Conservation (phyloP, 805 yeast species). For the Brettanomyces bruxellensis region DNA sequence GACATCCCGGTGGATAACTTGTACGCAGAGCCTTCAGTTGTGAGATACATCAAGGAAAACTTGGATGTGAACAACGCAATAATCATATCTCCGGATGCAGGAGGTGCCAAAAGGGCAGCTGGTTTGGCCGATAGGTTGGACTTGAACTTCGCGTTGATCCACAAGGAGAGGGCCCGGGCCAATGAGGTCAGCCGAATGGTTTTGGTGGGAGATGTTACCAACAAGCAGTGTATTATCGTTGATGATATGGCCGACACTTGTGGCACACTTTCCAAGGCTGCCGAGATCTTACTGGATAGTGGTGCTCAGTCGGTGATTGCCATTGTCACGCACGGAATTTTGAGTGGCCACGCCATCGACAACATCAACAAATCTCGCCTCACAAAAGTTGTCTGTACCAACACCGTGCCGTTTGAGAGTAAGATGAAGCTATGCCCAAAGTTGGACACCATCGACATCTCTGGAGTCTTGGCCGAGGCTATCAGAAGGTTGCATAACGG, state of each 20-base stretch:
- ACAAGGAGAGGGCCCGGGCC: conserved; percentile 91
- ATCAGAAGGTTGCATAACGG: conserved; percentile 93
- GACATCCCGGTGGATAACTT: conserved; percentile 91
- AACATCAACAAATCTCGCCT: conserved; percentile 62
- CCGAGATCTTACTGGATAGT: conserved; percentile 71
- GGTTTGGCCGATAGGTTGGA: conserved; percentile 87
- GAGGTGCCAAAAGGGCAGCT: conserved; percentile 97
- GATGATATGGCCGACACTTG: conserved; percentile 99
- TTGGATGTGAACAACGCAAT: conserved; percentile 51
- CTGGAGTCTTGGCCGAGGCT: conserved; percentile 86
- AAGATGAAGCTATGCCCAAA: conserved; percentile 52
- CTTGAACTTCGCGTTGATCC: conserved; percentile 88
- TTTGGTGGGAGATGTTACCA: conserved; percentile 85
- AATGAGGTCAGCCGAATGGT: conserved; percentile 95
- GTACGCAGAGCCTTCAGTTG: conserved; percentile 88
- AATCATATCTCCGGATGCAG: conserved; percentile 95
- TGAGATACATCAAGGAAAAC: conserved; percentile 67
- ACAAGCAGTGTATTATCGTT: conserved; percentile 74
- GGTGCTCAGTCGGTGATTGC: conserved; percentile 86
- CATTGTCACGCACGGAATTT: conserved; percentile 91
- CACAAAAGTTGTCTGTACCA: conserved; percentile 77
- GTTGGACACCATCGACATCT: conserved; percentile 74
- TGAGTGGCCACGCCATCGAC: conserved; percentile 75
- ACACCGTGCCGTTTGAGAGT: conserved; percentile 78
- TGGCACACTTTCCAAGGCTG: conserved; percentile 93